Base-by-base conservation (phyloP, 306 rosid species). In the Lablab purpureus region DNA sequence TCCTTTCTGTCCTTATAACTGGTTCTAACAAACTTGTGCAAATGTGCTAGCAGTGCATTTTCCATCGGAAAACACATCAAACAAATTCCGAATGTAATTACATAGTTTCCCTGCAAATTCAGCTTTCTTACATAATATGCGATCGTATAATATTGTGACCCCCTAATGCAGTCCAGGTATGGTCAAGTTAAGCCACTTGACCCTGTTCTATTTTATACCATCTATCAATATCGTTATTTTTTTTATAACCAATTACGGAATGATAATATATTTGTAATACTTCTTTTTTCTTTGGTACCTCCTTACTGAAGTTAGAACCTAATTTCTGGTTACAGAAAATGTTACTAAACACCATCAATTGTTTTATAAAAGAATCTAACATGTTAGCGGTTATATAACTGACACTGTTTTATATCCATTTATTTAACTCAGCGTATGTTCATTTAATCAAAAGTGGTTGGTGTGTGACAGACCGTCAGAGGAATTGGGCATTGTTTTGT, bases 21-120 rank as follows among this genome's bases (percentile, higher is more conserved):
- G 45, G 74, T 79, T 80, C 46, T 18, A 83, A 56, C 84, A 80
- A 83, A 69, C 76, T 78, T 58, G 65, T 47, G 67, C 49, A 63
- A 63, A 50, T 83, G 58, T 71, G 75, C 66, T 78, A 81, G 81
- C 71, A 67, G 23, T 7, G 13, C 63, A 73, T 65, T 27, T 66
- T 10, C 7, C 82, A 28, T 2, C 8, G 52, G 77, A 45, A 58
- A 76, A 71, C 51, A 46, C 69, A 70, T 69, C 70, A 28, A 80
- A 22, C 50, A 11, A 51, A 59, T 69, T 69, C 56, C 22, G 28
- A 77, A 80, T 45, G 27, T 58, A 56, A 54, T 50, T 49, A 58
- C 50, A 45, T 22, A 22, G 7, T 37, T 13, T 13, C 36, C 30
- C 27, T 56, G 73, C 51, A 70, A 71, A 71, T 69, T 49, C 43